phyloP scores from a whole-genome alignment of 495 filamentous ascomycete genomes.

The Antarctomyces pellizariae region DNA sequence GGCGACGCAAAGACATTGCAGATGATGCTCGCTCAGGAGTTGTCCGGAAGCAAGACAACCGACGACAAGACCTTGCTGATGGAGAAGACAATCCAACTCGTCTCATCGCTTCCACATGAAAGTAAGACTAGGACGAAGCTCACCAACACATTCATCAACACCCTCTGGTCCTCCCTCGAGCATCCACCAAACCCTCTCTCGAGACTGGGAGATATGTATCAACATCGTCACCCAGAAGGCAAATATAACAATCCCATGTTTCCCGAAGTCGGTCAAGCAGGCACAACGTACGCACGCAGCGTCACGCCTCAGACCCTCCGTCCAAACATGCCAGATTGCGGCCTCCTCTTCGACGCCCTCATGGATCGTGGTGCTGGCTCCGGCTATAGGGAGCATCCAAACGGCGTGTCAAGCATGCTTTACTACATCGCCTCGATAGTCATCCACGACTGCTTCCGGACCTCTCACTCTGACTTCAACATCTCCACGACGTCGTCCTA shows the following conservation, averaged over 20 bases:
- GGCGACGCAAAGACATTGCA: slow-evolving; percentile 18
- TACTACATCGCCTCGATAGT: slow-evolving; percentile 80
- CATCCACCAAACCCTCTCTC: slow-evolving; percentile 21
- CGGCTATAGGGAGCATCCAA: slow-evolving; percentile 19
- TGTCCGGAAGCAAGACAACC: slow-evolving; percentile 25
- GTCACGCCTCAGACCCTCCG: slow-evolving; percentile 37
- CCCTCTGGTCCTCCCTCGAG: slow-evolving; percentile 41
- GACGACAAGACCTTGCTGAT: slow-evolving; percentile 67
- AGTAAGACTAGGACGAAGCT: slow-evolving; percentile 38
- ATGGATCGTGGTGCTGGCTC: slow-evolving; percentile 15
- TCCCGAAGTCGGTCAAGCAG: slow-evolving; percentile 36
- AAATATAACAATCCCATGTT: slow-evolving; percentile 37
- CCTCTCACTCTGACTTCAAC: slow-evolving; percentile 21
- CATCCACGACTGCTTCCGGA: slow-evolving; percentile 33
- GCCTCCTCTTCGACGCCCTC: slow-evolving; percentile 43
- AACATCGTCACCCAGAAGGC: slow-evolving; percentile 47
- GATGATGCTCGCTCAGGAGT: slow-evolving; percentile 14
- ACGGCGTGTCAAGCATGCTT: slow-evolving; percentile 57
- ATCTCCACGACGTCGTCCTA: slow-evolving; percentile 62
- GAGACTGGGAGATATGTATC: slow-evolving; percentile 23
- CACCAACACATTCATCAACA: slow-evolving; percentile 43
- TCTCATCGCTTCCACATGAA: slow-evolving; percentile 33
- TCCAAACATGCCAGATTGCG: slow-evolving; percentile 47
- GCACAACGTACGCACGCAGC: slow-evolving; percentile 48
- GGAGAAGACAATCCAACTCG: slow-evolving; percentile 58